phyloP scores from a whole-genome alignment of 2,329 filamentous ascomycete species.

The Metarhizium humberi region DNA sequence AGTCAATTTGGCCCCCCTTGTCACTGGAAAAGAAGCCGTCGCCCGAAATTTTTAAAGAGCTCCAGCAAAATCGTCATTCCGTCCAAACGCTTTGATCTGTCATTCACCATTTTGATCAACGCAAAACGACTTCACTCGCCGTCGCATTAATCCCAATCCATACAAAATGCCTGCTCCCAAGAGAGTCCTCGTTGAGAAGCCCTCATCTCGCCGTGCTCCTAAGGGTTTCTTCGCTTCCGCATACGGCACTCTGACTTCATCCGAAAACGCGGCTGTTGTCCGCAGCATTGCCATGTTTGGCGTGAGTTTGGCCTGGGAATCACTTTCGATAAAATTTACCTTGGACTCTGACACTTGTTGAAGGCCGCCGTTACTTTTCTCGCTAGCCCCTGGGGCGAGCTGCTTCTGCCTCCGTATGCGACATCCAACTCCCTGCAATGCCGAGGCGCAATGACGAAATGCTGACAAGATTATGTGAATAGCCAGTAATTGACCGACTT shows the following conservation, averaged over 20 bases:
- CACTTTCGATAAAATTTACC: background rate
- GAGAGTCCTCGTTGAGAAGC: conserved; percentile 43
- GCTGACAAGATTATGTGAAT: background rate
- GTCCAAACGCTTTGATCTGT: background rate
- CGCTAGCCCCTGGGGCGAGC: conserved; percentile 57
- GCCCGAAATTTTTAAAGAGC: background rate
- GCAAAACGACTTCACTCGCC: background rate
- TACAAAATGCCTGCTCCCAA: conserved; percentile 50
- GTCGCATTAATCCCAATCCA: background rate
- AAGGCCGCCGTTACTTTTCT: conserved; percentile 46
- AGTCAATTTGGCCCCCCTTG: background rate
- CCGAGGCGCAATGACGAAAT: background rate
- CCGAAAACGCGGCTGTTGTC: conserved; percentile 61
- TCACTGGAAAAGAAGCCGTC: background rate
- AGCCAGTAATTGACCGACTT: conserved; percentile 3
- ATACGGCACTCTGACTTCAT: conserved; percentile 53
- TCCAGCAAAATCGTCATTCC: background rate
- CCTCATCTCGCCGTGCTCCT: conserved; percentile 29
- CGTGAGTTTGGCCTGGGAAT: conserved; percentile 35
- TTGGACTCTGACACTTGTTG: conserved; percentile 4
- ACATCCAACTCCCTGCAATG: background rate
- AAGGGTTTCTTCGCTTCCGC: conserved; percentile 46
- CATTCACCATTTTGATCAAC: background rate
- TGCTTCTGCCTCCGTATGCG: conserved; percentile 55
- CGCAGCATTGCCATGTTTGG: conserved; percentile 59